A percentile compares a stretch with the other conserved stretches of the same genome.
These are phyloP conservation scores for Aspergillus niger DNA, from an alignment of 2,329 filamentous ascomycete species.

Conservation along the genomic window DNA sequence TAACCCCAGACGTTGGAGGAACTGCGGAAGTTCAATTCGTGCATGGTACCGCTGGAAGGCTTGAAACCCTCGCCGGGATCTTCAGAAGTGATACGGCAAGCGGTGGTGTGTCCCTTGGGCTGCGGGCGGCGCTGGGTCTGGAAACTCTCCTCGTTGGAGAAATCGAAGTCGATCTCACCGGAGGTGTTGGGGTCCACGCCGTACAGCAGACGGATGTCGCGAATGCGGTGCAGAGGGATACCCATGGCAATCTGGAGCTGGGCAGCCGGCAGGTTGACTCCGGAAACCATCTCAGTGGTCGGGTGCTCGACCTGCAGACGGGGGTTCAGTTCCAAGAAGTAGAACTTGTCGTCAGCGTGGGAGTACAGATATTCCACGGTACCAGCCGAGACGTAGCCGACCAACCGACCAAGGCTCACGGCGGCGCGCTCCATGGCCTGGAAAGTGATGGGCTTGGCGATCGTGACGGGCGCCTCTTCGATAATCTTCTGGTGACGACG, in stretches of 20 bases:
- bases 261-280: conserved; percentile 93
- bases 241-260: conserved; percentile 99
- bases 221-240: conserved; percentile 89
- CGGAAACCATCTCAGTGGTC: conserved; percentile 98
- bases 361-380: conserved; percentile 99
- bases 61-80: conserved; percentile 99
- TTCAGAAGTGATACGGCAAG: conserved; percentile 98
- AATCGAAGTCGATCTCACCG: conserved; percentile 93
- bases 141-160: conserved; percentile 80
- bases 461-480: conserved; percentile 96
- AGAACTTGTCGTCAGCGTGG: conserved; percentile 96
- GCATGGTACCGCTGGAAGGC: conserved; percentile 97
- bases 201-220: conserved; percentile 94
- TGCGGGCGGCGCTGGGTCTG: conserved; percentile 85
- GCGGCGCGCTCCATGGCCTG: conserved; percentile 95
- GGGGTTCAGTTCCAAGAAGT: conserved; percentile 97
- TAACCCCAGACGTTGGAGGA: conserved; percentile 99
- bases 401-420: conserved; percentile 87
- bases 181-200: conserved; percentile 87
- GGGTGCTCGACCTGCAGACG: conserved; percentile 99
- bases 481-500: conserved; percentile 99
- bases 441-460: conserved; percentile 87
- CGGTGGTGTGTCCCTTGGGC: conserved; percentile 95
- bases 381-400: conserved; percentile 97
- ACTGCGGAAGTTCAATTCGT: conserved; percentile 97